Evolutionary conservation across 176 grass and related monocot species (phyloP), one percentile per base, ranked within the genome.

Genomic region (Triticum dicoccoides): DNA sequence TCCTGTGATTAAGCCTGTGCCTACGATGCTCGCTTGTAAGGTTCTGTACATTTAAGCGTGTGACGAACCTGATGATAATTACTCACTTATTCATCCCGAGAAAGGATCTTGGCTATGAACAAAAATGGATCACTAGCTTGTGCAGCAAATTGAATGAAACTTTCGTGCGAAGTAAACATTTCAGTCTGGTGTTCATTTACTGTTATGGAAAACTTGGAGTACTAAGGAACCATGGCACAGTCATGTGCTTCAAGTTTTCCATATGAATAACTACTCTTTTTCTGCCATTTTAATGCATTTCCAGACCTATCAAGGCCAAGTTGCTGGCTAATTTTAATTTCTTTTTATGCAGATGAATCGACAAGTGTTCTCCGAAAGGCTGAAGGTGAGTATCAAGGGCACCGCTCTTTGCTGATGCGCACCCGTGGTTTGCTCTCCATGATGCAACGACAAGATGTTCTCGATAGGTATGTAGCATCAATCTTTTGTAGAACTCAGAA

Each of bases 341-440:
- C 56, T 21, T 20, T 21, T 33, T 81, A 35, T 86, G 74, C 87
- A 98, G 97, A 96, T 44, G 97, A 98, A 92, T 98, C 97, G 51
- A 92, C 90, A 4, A 85, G 85, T 68, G 94, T 96, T 70, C 88
- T 98, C 29, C 73, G 37, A 32, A 86, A 92, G 47, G 93, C 97
- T 80, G 94, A 98, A 86, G 85, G 90, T 54, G 93, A 95, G 86
- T 98, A 98, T 84, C 93, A 98, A 74, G 94, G 97, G 44, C 94
- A 98, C n/a, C 86, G 77, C 34, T 92, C 97, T 86, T 94, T 98
- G 73, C 85, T 96, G 66, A 89, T 84, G 89, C 92, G 85, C 15
- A 94, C 94, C 21, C 84, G 92, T 51, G 89, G 84, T 68, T 87
- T 96, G 82, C 94, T 96, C 49, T 98, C 97, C 65, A 91, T 80